Evolutionary conservation across 2,329 filamentous ascomycete genomes (phyloP).

Genomic region (Trichoderma cornu-damae): DNA sequence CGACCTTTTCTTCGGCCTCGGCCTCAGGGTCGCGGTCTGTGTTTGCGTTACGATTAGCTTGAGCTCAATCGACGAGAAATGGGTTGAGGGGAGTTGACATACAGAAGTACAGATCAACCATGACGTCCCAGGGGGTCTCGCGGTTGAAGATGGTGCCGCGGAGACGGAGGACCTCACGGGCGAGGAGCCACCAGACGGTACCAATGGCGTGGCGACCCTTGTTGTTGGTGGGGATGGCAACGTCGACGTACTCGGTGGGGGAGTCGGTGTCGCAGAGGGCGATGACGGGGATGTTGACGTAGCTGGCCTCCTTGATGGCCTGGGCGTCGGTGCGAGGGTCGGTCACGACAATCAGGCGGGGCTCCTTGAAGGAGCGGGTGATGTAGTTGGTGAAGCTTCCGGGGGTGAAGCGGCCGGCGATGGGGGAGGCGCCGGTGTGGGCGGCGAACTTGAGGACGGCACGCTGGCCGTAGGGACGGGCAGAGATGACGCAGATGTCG

Average conservation of each 20-base stretch:
- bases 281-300: conserved; percentile 99
- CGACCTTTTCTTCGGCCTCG: conserved; percentile 96
- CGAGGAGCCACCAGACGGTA: conserved; percentile 98
- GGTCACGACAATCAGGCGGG: conserved; percentile 98
- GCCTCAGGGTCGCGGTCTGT: conserved; percentile 95
- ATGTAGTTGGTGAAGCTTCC: conserved; percentile 99
- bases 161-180: conserved; percentile 98
- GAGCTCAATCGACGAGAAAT: not conserved
- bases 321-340: conserved; percentile 99
- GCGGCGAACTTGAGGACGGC: conserved; percentile 99
- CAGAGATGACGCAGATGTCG: conserved; percentile 98
- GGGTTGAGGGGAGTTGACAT: conserved; percentile 35
- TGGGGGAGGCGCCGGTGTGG: conserved; percentile 96
- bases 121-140: conserved; percentile 97
- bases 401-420: conserved; percentile 99
- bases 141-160: conserved; percentile 93
- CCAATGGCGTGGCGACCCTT: conserved; percentile 99
- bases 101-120: conserved; percentile 99
- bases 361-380: conserved; percentile 99
- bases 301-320: conserved; percentile 99
- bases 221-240: conserved; percentile 99
- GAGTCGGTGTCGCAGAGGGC: conserved; percentile 99
- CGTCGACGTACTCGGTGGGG: conserved; percentile 98
- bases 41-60: conserved; percentile 20
- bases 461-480: conserved; percentile 98